Conservation (phyloP, 768 basidiomycete species). For the Pleurotus pulmonarius region DNA sequence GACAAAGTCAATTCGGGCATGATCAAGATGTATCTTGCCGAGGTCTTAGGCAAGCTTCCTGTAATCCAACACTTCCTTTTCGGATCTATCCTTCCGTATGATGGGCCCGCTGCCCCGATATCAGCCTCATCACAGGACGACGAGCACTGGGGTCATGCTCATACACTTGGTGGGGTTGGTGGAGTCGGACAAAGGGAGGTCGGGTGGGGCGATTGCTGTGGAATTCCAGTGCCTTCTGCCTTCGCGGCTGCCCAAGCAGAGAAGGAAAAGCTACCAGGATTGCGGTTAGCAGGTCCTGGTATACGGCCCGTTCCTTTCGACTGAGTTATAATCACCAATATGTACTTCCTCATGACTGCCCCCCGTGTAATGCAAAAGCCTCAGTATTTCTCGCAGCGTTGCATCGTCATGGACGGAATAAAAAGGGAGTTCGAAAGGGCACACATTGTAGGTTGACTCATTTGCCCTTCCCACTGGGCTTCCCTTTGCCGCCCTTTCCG, state of each 20-base stretch:
- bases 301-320: slow-evolving; percentile 83
- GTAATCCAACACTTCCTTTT: slow-evolving; percentile 97
- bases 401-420: too few relatives aligned
- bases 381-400: too few relatives aligned
- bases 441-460: background rate
- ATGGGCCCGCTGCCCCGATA: slow-evolving; percentile 48
- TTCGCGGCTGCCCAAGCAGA: slow-evolving; percentile 72
- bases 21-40: slow-evolving; percentile 97
- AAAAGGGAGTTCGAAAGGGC: too few relatives aligned
- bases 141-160: slow-evolving; percentile 47
- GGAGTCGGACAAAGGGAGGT: slow-evolving; percentile 47
- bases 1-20: slow-evolving; percentile 95
- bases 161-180: slow-evolving; percentile 35
- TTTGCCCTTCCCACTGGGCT: slow-evolving; percentile 11
- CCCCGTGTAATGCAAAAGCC: too few relatives aligned
- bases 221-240: slow-evolving; percentile 79
- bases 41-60: slow-evolving; percentile 93
- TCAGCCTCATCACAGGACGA: slow-evolving; percentile 25
- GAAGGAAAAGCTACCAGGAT: slow-evolving; percentile 33
- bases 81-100: slow-evolving; percentile 72
- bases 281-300: slow-evolving; percentile 51
- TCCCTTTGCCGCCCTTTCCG: slow-evolving; percentile 45
- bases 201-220: slow-evolving; percentile 91
- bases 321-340: slow-evolving; percentile 23
- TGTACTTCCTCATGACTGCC: too few relatives aligned